Base-by-base conservation (phyloP, 2,329 filamentous ascomycete species). In the Botrytis tulipae region DNA sequence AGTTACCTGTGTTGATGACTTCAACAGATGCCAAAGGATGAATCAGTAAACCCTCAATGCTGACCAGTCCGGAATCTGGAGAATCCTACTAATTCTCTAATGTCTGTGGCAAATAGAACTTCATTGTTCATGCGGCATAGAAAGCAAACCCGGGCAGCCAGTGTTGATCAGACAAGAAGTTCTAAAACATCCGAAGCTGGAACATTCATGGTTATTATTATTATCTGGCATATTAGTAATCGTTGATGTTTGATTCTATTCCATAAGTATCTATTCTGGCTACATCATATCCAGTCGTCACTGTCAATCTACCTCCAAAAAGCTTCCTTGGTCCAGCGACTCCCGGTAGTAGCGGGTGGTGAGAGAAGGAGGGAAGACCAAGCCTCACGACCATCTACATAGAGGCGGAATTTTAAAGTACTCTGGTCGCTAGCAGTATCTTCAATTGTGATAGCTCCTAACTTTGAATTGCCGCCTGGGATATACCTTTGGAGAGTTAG, bases 391-490 rank as follows among this genome's bases (percentile, higher is more conserved):
- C 94, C 95, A 81, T 97, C 92, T 29, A 98, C 87, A 80, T 92
- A 98, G 2, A 98, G 84, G 6, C 89, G 88, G 80, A 97, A 98
- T 65, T 90, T 91, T 51, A 99, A 84, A 59, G 91, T 87, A 79
- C 92, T 95, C 81, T 91, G 89, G 75, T 89, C 88, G 59, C 87
- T 87, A 16, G 87, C 86, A 3, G 87, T 87, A 72, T 89, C 90
- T 74, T 91, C 90, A 75, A 99, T 94, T 35, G 93, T 93, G 42
- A 97, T 86, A 0, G 91, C 89, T 1, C 94, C 94, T 82, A 97
- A 95, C 82, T 98, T 98, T 75, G 91, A 94, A 79, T 94, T 95
- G 1, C 95, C 95, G 74, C 91, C 89, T 3, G 95, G 93, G 63
- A 95, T 88, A 78, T 96, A 94, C 78, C 90, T 92, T 51, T 71